Evolutionary conservation across 768 basidiomycete genomes (phyloP).

Genomic region (Russula dissimulans): DNA sequence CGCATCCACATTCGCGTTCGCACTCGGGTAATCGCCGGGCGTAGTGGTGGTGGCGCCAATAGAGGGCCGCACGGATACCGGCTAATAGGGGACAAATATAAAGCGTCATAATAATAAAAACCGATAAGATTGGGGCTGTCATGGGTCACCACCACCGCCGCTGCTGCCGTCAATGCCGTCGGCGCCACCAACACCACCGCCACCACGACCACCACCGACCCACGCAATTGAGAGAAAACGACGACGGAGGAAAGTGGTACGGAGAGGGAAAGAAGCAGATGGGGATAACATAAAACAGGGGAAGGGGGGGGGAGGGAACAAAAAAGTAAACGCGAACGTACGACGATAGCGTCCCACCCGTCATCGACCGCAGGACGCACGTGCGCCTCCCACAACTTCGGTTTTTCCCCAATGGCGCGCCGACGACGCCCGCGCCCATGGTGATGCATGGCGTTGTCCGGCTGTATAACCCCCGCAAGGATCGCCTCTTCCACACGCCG

Average conservation of each 20-base stretch:
- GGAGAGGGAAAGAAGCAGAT: background rate
- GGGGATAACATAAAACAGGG: background rate
- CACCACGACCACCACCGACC: no score
- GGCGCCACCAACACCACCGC: background rate
- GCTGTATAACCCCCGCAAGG: constrained; percentile 39
- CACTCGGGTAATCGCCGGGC: background rate
- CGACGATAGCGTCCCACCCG: constrained; percentile 43
- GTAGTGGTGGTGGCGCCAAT: no score
- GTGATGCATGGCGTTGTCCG: constrained; percentile 21
- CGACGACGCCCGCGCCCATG: constrained; percentile 26
- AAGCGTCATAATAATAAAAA: no score
- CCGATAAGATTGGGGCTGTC: no score
- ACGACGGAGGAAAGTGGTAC: background rate
- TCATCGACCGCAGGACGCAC: constrained; percentile 25
- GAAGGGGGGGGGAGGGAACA: no score
- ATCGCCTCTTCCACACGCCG: constrained; percentile 45
- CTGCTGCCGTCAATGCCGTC: background rate
- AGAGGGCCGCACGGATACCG: constrained; percentile 10
- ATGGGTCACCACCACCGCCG: no score
- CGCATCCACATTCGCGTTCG: background rate
- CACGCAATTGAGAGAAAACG: background rate
- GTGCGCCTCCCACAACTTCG: constrained; percentile 42
- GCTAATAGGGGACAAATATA: background rate
- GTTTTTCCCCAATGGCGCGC: constrained; percentile 39
- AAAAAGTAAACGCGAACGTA: constrained; percentile 21